These are phyloP conservation scores for Polychaeton citri DNA, from an alignment of 2,329 filamentous ascomycete genomes.

Conservation along the genomic window DNA sequence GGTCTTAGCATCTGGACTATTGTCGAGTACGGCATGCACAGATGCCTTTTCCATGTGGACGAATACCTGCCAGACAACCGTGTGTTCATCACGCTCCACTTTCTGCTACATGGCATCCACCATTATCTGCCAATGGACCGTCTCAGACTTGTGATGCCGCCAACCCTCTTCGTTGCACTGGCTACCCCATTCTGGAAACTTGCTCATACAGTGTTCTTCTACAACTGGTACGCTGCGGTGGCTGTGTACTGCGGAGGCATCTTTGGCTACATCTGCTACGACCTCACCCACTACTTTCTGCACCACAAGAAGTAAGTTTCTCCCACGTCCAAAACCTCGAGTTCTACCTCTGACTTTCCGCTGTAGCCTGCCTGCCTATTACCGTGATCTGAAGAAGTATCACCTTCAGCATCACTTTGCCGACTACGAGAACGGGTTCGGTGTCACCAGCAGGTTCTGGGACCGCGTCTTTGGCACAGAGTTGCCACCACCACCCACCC, in stretches of 20 bases:
- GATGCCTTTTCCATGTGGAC: conserved; percentile 89
- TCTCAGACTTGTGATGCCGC: conserved; percentile 94
- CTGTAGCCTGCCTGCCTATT: conserved; percentile 64
- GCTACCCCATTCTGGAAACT: conserved; percentile 88
- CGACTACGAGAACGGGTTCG: conserved; percentile 94
- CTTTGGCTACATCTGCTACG: conserved; percentile 92
- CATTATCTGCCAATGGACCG: conserved; percentile 99
- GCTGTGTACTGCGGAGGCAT: conserved; percentile 79
- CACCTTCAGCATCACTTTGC: conserved; percentile 96
- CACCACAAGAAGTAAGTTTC: conserved; percentile 69
- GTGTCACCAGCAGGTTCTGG: conserved; percentile 94
- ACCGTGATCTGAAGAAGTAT: conserved; percentile 89
- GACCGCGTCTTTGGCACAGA: conserved; percentile 85
- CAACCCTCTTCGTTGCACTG: conserved; percentile 69
- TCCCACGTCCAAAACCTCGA: too few relatives aligned
- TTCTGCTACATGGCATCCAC: conserved; percentile 90
- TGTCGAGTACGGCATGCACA: conserved; percentile 77
- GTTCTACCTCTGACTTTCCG: conserved; percentile 1
- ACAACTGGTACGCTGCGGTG: conserved; percentile 70
- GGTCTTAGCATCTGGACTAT: conserved; percentile 78
- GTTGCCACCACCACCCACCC: conserved; percentile 39
- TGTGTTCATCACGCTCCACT: conserved; percentile 74
- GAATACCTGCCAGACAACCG: conserved; percentile 86
- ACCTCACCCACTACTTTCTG: conserved; percentile 96
- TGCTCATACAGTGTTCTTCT: conserved; percentile 68